Conservation (phyloP, 768 basidiomycete genomes). For the Lactarius quietus region DNA sequence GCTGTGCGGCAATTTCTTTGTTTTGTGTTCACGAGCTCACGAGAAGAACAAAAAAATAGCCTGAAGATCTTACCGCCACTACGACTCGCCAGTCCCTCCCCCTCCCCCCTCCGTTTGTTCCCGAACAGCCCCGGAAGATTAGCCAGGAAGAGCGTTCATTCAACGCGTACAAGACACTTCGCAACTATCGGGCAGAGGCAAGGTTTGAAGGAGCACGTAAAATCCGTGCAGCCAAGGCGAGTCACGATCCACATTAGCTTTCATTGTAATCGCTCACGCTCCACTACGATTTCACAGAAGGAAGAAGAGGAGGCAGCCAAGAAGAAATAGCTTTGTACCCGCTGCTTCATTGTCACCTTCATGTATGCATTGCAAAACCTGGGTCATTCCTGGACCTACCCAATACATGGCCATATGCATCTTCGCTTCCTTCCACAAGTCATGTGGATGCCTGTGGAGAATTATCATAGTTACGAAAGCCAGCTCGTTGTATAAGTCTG, state of each 20-base stretch:
- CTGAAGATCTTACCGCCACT: conserved; percentile 47
- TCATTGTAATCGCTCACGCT: conserved; percentile 24
- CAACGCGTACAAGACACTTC: conserved; percentile 86
- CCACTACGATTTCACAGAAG: conserved; percentile 46
- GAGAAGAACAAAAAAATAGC: background rate
- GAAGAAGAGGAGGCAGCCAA: conserved; percentile 91
- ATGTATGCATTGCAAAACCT: conserved; percentile 38
- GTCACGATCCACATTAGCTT: conserved; percentile 30
- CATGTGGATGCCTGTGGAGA: background rate
- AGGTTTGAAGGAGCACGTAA: conserved; percentile 88
- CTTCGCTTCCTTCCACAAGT: background rate
- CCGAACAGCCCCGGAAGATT: conserved; percentile 91
- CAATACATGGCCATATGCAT: conserved; percentile 37
- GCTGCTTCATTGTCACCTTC: conserved; percentile 26
- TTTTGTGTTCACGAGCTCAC: background rate
- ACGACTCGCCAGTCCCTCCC: conserved; percentile 37
- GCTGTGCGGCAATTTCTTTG: conserved; percentile 51
- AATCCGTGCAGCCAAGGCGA: conserved; percentile 78
- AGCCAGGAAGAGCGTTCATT: conserved; percentile 86
- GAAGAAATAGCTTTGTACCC: conserved; percentile 63
- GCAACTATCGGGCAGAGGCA: conserved; percentile 73
- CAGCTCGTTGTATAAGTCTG: background rate
- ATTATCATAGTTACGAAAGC: background rate
- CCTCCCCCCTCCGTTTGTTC: conserved; percentile 61
- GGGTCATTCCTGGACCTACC: conserved; percentile 31